Evolutionary conservation across 768 basidiomycete species (phyloP).

Genomic region (Serpula lacrymans): DNA sequence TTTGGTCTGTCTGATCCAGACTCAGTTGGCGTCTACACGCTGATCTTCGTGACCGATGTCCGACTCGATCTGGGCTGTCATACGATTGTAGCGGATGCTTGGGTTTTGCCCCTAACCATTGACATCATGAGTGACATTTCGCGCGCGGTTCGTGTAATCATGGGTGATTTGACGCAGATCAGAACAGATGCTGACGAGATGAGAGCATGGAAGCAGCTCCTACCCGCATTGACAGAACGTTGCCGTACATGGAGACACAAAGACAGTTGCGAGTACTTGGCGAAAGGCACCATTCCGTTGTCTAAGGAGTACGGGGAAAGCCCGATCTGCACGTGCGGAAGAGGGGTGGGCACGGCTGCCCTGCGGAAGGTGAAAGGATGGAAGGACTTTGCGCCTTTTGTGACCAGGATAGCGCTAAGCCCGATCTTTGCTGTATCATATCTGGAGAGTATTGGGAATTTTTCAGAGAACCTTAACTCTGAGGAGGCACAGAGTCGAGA

Average conservation of each 20-base stretch:
- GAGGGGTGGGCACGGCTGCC: constrained; percentile 41
- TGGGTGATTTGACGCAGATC: constrained; percentile 8
- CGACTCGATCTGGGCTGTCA: constrained; percentile 46
- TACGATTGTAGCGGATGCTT: constrained; percentile 51
- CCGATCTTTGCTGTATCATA: constrained; percentile 54
- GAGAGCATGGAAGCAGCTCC: constrained; percentile 46
- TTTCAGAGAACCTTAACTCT: too few species aligned
- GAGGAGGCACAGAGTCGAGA: not conserved
- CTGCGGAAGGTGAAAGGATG: constrained; percentile 34
- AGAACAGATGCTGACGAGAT: constrained; percentile 31
- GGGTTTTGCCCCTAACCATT: constrained; percentile 36
- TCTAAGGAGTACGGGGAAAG: constrained; percentile 22
- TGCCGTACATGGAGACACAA: constrained; percentile 52
- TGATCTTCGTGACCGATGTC: constrained; percentile 46
- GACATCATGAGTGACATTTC: constrained; percentile 15
- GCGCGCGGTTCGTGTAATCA: constrained; percentile 5
- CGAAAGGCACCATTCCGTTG: constrained; percentile 33
- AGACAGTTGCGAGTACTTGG: constrained; percentile 45
- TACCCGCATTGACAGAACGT: constrained; percentile 50
- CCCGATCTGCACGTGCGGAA: constrained; percentile 54
- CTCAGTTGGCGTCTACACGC: constrained; percentile 23
- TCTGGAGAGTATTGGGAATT: constrained; percentile 40
- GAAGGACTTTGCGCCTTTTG: constrained; percentile 38
- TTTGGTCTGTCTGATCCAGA: constrained; percentile 17
- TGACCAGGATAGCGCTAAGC: constrained; percentile 47